Base-by-base conservation (phyloP, 2,329 filamentous ascomycete species). In the Fonsecaea pugnacius region DNA sequence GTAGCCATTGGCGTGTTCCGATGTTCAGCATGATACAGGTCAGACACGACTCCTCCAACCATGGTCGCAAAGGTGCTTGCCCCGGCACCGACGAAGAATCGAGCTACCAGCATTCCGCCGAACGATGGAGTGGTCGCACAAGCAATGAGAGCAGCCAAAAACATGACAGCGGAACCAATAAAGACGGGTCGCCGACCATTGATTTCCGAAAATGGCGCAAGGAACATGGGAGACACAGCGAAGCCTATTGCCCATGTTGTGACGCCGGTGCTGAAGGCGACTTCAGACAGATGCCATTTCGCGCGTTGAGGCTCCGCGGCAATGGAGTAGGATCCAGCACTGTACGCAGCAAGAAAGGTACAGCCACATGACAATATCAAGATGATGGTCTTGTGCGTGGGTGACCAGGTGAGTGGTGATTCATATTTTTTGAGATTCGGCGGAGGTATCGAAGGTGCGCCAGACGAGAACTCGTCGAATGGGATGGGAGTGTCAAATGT, bases 1-100 rank as follows among this genome's bases (percentile, higher is more conserved):
- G 96, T 74, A 0, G 91, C 89, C 94, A 97, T 96, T 0, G 93
- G 91, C 0, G 89, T 92, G 71, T 97, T 96, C 36, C 94, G 83
- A 51, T 91, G 88, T 64, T 90, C 80, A 9, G 91, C 87, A 54
- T 89, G 85, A 78, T 92, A 96, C 64, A 96, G 85, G 73, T 97
- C 93, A 57, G 90, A 89, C 46, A 97, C 89, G 3, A 97, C 90
- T 3, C 93, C 93, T n/a, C 93, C 93, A 0, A 96, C 89, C 84
- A 96, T 93, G 24, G 91, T 95, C 51, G 89, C 92, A 73, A 96
- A 96, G 0, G 85, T 87, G 74, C 77, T 79, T 27, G 57, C 89
- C 6, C 90, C 91, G n/a, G 87, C 86, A 1, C 93, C 93, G 9
- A 87, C 84, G 53, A 95, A 82, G 73, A 96, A 90, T 0, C 93